These are phyloP conservation scores for Talaromyces adpressus DNA, from an alignment of 495 filamentous ascomycete genomes.

Conservation along the genomic window DNA sequence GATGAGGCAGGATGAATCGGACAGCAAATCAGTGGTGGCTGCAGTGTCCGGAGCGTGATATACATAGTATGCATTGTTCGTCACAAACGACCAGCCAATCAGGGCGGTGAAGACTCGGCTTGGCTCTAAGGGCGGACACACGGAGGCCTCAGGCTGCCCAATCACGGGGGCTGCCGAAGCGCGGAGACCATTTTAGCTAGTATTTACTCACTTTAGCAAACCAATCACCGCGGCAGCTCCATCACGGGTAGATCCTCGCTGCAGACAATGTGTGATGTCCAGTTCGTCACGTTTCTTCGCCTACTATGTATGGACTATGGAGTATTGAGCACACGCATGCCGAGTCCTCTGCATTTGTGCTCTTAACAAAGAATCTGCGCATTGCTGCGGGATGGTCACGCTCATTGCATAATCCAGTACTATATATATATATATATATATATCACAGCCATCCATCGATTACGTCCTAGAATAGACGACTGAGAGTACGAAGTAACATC, in stretches of 20 bases:
- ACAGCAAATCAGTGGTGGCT: neutral
- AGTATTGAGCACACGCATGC: neutral
- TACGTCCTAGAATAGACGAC: no score
- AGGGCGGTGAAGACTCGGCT: neutral
- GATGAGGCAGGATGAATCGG: neutral
- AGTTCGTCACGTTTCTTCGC: neutral
- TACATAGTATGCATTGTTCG: neutral
- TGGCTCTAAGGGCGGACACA: neutral
- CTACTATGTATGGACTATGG: no score
- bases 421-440: no score
- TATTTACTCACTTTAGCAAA: neutral
- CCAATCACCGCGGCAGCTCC: neutral
- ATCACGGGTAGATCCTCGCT: neutral
- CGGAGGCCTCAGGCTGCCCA: neutral
- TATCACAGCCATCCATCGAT: neutral
- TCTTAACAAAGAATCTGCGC: neutral
- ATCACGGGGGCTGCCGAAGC: neutral
- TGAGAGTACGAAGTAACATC: no score
- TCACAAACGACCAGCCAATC: conserved; percentile 1
- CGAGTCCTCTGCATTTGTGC: neutral
- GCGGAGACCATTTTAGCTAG: neutral
- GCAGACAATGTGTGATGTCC: neutral
- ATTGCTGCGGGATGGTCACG: neutral
- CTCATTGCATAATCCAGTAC: neutral
- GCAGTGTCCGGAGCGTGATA: neutral